Evolutionary conservation across 805 yeast genomes (phyloP).

Genomic region (Tetrapisispora phaffii): DNA sequence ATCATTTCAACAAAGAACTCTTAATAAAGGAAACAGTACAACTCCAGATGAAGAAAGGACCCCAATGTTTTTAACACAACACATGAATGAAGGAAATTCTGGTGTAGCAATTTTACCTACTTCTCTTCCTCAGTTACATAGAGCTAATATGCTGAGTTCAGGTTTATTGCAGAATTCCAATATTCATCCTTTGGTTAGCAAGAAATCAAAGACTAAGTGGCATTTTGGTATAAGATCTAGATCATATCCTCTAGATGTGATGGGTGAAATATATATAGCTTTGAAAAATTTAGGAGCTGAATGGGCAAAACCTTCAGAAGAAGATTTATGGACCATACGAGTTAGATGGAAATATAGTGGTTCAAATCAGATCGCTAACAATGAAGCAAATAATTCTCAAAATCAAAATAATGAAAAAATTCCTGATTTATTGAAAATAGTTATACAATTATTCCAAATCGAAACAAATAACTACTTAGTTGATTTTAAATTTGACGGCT

Average conservation of each 20-base stretch:
- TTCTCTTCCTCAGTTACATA: conserved; percentile 85
- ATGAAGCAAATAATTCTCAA: background rate
- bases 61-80: conserved; percentile 23
- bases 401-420: conserved; percentile 13
- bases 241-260: conserved; percentile 92
- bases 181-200: conserved; percentile 50
- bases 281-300: conserved; percentile 90
- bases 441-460: conserved; percentile 87
- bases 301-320: conserved; percentile 93
- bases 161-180: conserved; percentile 40
- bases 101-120: conserved; percentile 90
- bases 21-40: conserved; percentile 1
- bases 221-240: conserved; percentile 96
- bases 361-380: background rate
- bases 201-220: conserved; percentile 93
- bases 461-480: conserved; percentile 94
- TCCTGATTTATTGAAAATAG: conserved; percentile 90
- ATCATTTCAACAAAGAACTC: conserved; percentile 29
- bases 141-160: conserved; percentile 77
- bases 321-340: conserved; percentile 89
- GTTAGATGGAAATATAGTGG: conserved; percentile 76
- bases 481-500: conserved; percentile 95
- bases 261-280: conserved; percentile 97
- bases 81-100: conserved; percentile 36
- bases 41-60: conserved; percentile 24